A percentile compares a stretch with the other conserved stretches of the same genome.
These are phyloP conservation scores for Gymnopilus junonius DNA, from an alignment of 768 basidiomycete species.

Conservation along the genomic window DNA sequence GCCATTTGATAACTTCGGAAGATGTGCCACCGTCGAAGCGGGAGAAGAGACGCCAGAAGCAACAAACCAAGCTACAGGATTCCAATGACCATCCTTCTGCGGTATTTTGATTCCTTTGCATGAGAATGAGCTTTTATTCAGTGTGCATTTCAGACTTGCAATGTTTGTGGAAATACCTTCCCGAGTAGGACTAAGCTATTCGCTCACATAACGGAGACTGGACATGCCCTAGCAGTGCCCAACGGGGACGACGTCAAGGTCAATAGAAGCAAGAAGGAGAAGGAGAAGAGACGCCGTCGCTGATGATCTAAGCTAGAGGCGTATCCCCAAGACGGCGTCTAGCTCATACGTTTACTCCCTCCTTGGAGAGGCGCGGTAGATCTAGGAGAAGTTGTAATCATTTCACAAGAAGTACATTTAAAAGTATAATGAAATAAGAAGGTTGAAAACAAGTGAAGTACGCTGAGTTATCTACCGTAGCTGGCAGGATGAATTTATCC, in stretches of 20 bases:
- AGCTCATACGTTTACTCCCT: neutral
- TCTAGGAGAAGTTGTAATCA: neutral
- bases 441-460: no score
- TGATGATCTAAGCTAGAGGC: neutral
- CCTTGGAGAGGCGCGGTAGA: no score
- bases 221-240: constrained; percentile 61
- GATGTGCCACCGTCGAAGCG: constrained; percentile 56
- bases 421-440: no score
- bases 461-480: no score
- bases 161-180: constrained; percentile 69
- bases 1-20: neutral
- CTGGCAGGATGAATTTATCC: no score
- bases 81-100: neutral
- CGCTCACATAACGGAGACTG: constrained; percentile 67
- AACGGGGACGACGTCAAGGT: constrained; percentile 2
- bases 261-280: constrained; percentile 21
- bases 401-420: no score
- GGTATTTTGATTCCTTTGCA: neutral
- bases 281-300: constrained; percentile 21
- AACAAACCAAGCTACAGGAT: constrained; percentile 59
- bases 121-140: neutral
- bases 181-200: constrained; percentile 77
- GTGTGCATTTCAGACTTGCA: constrained; percentile 48
- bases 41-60: constrained; percentile 73
- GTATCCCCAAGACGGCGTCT: neutral